Evolutionary conservation across 768 basidiomycete species (phyloP).

Genomic region (Roridomyces roridus): DNA sequence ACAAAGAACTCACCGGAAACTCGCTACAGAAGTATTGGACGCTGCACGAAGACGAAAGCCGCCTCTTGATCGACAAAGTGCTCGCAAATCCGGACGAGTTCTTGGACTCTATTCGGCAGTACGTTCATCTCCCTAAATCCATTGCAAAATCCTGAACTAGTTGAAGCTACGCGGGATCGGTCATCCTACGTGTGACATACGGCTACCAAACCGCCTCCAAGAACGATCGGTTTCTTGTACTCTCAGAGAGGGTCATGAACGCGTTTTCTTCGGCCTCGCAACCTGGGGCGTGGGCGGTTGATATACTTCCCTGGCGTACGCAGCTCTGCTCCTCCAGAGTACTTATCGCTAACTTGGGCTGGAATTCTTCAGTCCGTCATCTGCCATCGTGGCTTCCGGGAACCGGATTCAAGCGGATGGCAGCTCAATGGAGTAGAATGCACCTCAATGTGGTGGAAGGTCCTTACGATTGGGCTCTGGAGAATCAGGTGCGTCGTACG

Average conservation of each 20-base stretch:
- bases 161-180: conserved; percentile 20
- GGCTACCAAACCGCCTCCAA: conserved; percentile 22
- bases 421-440: conserved; percentile 5
- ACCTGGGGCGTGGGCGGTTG: conserved; percentile 24
- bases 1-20: too few species aligned
- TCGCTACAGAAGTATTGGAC: too few species aligned
- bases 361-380: too few species aligned
- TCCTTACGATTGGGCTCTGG: conserved; percentile 6
- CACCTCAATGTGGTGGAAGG: conserved; percentile 3
- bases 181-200: conserved; percentile 26
- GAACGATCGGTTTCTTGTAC: conserved; percentile 26
- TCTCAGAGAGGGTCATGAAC: conserved; percentile 30
- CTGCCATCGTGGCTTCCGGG: conserved; percentile 37
- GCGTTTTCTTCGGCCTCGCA: conserved; percentile 29
- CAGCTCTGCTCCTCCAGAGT: neutral
- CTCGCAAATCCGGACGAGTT: neutral
- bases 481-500: too few species aligned
- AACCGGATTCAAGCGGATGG: conserved; percentile 18
- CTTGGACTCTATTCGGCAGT: too few species aligned
- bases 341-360: conserved; percentile 11
- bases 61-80: conserved; percentile 1
- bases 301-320: conserved; percentile 22
- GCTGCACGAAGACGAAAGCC: too few species aligned
- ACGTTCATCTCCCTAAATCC: conserved; percentile 6
- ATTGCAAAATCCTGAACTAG: too few species aligned